These are phyloP conservation scores for Lonicera japonica DNA, from an alignment of 129 eudicot genomes.

Conservation along the genomic window DNA sequence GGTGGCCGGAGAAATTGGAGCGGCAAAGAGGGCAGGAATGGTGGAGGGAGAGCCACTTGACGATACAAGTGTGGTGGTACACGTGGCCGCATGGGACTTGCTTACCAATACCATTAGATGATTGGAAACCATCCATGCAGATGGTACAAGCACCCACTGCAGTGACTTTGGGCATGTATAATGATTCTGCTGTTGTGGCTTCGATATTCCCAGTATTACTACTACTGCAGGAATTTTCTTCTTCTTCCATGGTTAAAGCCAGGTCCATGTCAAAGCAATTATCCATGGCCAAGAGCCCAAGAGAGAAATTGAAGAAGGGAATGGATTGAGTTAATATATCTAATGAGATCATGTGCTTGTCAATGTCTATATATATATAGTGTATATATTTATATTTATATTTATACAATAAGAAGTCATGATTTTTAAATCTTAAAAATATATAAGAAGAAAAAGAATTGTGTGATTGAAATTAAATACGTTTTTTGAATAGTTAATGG, in stretches of 20 bases:
- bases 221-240: not conserved
- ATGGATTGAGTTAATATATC: too few species aligned
- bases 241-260: conserved; percentile 17
- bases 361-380: too few species aligned
- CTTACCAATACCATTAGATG: conserved; percentile 8
- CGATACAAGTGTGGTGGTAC: conserved; percentile 47
- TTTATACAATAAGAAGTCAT: too few species aligned
- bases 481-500: too few species aligned
- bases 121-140: conserved; percentile 40
- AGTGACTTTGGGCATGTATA: conserved; percentile 14
- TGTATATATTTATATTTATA: too few species aligned
- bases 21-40: conserved; percentile 73
- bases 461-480: too few species aligned
- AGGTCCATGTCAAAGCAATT: conserved; percentile 28
- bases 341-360: too few species aligned
- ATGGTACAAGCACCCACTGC: conserved; percentile 22
- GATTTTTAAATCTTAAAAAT: too few species aligned
- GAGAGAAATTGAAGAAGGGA: not conserved
- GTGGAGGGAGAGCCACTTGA: conserved; percentile 41
- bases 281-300: conserved; percentile 2
- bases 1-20: conserved; percentile 21
- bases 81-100: conserved; percentile 50
- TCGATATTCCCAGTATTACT: not conserved
- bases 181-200: not conserved
- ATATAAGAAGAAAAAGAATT: too few species aligned